Conservation (phyloP, 1,139 yeast species). For the Spencermartinsiella ligniputridi region DNA sequence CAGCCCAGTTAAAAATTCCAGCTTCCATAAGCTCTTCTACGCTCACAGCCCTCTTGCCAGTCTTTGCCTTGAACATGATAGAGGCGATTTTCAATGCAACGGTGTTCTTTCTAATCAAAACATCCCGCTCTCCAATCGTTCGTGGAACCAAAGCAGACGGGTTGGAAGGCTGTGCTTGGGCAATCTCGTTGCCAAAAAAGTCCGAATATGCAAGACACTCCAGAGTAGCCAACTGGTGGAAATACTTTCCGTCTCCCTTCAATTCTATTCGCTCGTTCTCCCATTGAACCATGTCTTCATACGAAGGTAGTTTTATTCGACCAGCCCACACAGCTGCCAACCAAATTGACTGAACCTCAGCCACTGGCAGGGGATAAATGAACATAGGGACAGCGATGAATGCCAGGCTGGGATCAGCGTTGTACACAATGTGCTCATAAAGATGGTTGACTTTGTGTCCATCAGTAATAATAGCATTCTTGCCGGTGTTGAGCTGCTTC, state of each 20-base stretch:
- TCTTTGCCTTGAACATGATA: conserved; percentile 3
- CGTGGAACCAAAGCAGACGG: conserved; percentile 4
- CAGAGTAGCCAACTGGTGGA: conserved; percentile 13
- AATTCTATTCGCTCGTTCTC: conserved; percentile 9
- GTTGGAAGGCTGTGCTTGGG: conserved; percentile 4
- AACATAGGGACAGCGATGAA: conserved; percentile 40
- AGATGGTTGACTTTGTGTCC: conserved; percentile 47
- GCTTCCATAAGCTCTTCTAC: conserved; percentile 7
- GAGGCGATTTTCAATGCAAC: conserved; percentile 4
- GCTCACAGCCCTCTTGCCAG: conserved; percentile 4
- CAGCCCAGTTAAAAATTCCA: conserved; percentile 7
- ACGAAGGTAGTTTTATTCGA: conserved; percentile 8
- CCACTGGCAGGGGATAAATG: conserved; percentile 6
- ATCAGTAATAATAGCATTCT: conserved; percentile 37
- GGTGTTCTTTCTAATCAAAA: conserved; percentile 3
- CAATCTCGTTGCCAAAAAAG: conserved; percentile 8
- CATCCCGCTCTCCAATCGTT: neutral
- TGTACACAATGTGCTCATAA: conserved; percentile 50
- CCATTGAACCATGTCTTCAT: conserved; percentile 4
- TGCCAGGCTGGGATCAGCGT: conserved; percentile 53
- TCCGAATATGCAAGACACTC: conserved; percentile 11
- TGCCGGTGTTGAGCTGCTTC: conserved; percentile 11
- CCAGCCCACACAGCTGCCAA: conserved; percentile 14
- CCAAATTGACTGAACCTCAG: conserved; percentile 9
- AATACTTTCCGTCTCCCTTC: conserved; percentile 7